These are phyloP conservation scores for Truncatella angustata DNA, from an alignment of 2,329 filamentous ascomycete species.

Conservation along the genomic window DNA sequence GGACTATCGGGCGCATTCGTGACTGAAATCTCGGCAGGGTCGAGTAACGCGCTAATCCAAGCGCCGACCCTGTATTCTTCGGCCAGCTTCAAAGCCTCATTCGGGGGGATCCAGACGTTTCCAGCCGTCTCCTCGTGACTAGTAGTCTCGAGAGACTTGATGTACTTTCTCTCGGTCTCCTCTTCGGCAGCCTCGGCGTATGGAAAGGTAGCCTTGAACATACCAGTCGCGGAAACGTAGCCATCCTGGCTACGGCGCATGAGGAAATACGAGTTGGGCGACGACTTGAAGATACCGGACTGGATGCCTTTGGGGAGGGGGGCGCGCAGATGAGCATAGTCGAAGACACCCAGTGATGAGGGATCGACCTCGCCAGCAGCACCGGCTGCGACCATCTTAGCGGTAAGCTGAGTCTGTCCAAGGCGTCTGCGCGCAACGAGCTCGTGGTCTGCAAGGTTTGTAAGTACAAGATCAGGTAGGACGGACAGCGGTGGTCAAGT, in stretches of 20 bases:
- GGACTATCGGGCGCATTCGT: conserved; percentile 60
- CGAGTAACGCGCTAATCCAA: conserved; percentile 92
- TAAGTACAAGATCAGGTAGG: conserved; percentile 15
- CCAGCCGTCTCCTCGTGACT: conserved; percentile 91
- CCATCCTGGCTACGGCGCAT: conserved; percentile 89
- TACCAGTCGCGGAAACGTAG: conserved; percentile 81
- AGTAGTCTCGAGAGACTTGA: conserved; percentile 79
- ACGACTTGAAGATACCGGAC: conserved; percentile 88
- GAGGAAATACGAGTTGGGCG: conserved; percentile 91
- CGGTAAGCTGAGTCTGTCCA: conserved; percentile 85
- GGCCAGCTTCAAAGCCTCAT: conserved; percentile 76
- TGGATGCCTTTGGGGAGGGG: conserved; percentile 88
- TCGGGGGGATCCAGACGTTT: conserved; percentile 92
- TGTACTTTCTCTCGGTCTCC: conserved; percentile 73
- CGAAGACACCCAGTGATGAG: conserved; percentile 77
- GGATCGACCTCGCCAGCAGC: conserved; percentile 70
- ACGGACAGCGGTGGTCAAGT: conserved; percentile 27
- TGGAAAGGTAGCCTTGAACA: conserved; percentile 89
- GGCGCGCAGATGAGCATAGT: conserved; percentile 93
- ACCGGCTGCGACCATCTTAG: conserved; percentile 74
- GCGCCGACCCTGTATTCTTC: conserved; percentile 81
- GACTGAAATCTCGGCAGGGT: conserved; percentile 72
- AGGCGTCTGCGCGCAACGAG: conserved; percentile 83
- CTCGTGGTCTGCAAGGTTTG: conserved; percentile 55
- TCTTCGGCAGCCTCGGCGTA: conserved; percentile 73